Base-by-base conservation (phyloP, 768 basidiomycete genomes). In the Rhodosporidiobolus sp. region DNA sequence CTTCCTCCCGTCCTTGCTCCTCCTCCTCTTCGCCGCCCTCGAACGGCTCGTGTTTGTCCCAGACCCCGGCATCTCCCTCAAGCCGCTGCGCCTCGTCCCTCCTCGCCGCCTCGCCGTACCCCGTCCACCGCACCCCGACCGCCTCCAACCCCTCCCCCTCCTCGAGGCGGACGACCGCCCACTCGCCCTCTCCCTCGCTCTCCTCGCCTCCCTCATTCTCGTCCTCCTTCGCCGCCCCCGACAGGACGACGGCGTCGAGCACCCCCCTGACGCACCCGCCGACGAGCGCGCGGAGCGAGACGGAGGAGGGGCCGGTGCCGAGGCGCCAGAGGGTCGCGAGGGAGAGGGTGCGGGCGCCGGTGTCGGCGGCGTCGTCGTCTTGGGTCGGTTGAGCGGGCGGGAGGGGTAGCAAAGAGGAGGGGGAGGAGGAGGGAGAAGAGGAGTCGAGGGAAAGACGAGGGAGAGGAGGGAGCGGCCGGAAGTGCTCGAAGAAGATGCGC, bases 281-380 rank as follows among this genome's bases (percentile, higher is more conserved):
- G 1, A 28, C 49, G 48, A 54, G 20, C 43, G 26, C 55, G 24
- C 59, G 49, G 28, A 54, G 22, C 35, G 12, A 30, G 22, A 38
- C 26, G 3, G 14, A 4, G 26, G 49, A 4, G 28, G 28, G n/a
- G 24, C 26, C 57, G 22, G 35, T 49, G 16, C 53, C 67, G 26
- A 30, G 9, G 12, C 67, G 53, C 67, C 67, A 68, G 22, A 62
- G n/a, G 12, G 53, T 50, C n/a, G 50, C n/a, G 35, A 57, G n/a
- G 48, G 22, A 38, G 4, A 52, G n/a, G 32, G 34, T 32, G 20
- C 54, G 32, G 1, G 2, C n/a, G 28, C 38, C 14, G 43, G 14
- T 7, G 2, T 62, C 61, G 14, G 7, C 61, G 17, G 1, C 46
- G 4, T 45, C 26, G n/a, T 52, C 28, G n/a, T 24, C 43, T 9